These are phyloP conservation scores for Pseudopyrenochaeta lycopersici DNA, from an alignment of 2,329 filamentous ascomycete genomes.

Conservation along the genomic window DNA sequence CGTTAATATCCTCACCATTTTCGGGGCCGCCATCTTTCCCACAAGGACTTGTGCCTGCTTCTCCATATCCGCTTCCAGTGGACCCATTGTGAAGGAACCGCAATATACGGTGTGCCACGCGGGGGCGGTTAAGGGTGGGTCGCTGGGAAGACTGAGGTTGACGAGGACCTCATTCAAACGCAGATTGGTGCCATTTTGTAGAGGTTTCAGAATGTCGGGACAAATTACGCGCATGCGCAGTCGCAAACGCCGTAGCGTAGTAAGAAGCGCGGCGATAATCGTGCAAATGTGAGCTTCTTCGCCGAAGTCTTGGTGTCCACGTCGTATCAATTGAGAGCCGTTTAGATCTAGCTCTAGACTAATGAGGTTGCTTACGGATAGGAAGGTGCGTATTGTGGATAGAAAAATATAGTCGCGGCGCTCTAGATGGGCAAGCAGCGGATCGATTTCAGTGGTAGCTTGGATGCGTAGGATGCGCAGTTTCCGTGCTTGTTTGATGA, in stretches of 20 bases:
- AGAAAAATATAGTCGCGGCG: conserved; percentile 27
- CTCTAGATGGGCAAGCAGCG: conserved; percentile 16
- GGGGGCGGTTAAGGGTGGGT: conserved; percentile 20
- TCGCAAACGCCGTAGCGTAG: conserved; percentile 42
- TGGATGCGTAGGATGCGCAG: conserved; percentile 27
- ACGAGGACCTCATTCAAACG: conserved; percentile 28
- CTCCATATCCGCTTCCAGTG: conserved; percentile 27
- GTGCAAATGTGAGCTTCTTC: conserved; percentile 46
- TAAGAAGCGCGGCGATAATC: conserved; percentile 55
- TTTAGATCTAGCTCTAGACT: conserved; percentile 20
- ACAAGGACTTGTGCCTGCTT: conserved; percentile 30
- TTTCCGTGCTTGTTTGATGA: conserved; percentile 27
- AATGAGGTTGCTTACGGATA: conserved; percentile 24
- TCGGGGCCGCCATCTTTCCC: conserved; percentile 27
- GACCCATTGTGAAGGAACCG: conserved; percentile 15
- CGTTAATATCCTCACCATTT: conserved; percentile 30
- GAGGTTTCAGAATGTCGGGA: conserved; percentile 26
- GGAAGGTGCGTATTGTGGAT: conserved; percentile 21
- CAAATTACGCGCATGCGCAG: conserved; percentile 30
- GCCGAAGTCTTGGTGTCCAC: conserved; percentile 18
- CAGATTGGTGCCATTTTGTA: conserved; percentile 25
- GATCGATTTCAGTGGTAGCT: conserved; percentile 24
- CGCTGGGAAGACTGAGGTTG: conserved; percentile 28
- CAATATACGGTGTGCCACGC: conserved; percentile 21
- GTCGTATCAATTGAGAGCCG: conserved; percentile 12